These are phyloP conservation scores for Diutina scorzettiae DNA, from an alignment of 1,139 yeast species.

Conservation along the genomic window DNA sequence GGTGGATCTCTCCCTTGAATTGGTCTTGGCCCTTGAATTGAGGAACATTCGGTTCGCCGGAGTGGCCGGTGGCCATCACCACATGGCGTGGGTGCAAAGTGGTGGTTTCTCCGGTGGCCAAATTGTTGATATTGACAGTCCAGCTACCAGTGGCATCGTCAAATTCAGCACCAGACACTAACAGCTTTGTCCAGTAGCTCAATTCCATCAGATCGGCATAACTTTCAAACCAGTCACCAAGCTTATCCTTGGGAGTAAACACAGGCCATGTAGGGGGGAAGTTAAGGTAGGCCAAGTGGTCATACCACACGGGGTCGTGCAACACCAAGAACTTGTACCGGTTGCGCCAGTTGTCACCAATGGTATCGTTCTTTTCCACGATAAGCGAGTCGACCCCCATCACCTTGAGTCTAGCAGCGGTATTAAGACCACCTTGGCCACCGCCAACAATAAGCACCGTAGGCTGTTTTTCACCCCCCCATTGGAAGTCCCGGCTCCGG, in stretches of 20 bases:
- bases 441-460: slow-evolving; percentile 31
- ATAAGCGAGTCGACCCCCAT: slow-evolving; percentile 26
- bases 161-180: slow-evolving; percentile 20
- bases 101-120: slow-evolving; percentile 11
- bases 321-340: slow-evolving; percentile 30
- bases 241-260: slow-evolving; percentile 30
- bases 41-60: slow-evolving; percentile 31
- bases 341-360: slow-evolving; percentile 36
- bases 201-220: slow-evolving; percentile 28
- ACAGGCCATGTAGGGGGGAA: slow-evolving; percentile 31
- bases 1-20: slow-evolving; percentile 27
- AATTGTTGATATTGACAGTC: slow-evolving; percentile 17
- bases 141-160: slow-evolving; percentile 17
- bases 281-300: slow-evolving; percentile 25
- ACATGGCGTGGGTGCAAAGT: slow-evolving; percentile 19
- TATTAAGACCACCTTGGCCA: slow-evolving; percentile 31
- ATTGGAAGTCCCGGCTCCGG: slow-evolving; percentile 15
- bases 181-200: slow-evolving; percentile 22
- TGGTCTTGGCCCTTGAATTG: slow-evolving; percentile 21
- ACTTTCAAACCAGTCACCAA: slow-evolving; percentile 28
- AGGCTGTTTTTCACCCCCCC: slow-evolving; percentile 20
- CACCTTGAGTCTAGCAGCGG: slow-evolving; percentile 28
- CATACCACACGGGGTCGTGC: slow-evolving; percentile 33
- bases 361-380: slow-evolving; percentile 21
- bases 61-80: slow-evolving; percentile 30